Conservation (phyloP, 2,329 filamentous ascomycete genomes). For the Gremmenia infestans region DNA sequence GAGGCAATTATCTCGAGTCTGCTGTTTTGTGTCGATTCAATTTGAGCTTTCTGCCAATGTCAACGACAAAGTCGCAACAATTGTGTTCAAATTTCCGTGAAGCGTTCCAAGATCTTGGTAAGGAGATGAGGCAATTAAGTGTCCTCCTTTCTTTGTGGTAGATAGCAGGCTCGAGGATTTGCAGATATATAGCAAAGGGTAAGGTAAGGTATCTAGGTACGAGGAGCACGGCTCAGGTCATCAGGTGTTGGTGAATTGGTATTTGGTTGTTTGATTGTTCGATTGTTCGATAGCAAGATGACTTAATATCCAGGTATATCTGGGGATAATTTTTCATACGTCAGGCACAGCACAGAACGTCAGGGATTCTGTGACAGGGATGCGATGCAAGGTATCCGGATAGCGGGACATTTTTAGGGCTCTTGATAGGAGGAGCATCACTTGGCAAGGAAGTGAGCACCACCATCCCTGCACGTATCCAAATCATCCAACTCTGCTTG, state of each 20-base stretch:
- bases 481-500: no score
- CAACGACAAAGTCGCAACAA: no score
- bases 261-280: neutral
- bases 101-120: neutral
- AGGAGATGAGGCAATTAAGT: neutral
- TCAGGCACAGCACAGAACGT: conserved; percentile 5
- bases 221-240: conserved; percentile 9
- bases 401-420: conserved; percentile 8
- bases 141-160: neutral
- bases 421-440: neutral
- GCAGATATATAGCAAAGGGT: neutral
- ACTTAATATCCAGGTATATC: conserved; percentile 7
- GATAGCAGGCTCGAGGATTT: neutral
- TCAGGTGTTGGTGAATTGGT: conserved; percentile 4
- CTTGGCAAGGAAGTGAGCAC: neutral
- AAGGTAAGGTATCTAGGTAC: neutral
- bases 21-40: no score
- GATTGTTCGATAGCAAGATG: conserved; percentile 1
- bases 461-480: neutral
- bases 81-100: neutral
- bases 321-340: conserved; percentile 13
- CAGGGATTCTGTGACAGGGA: conserved; percentile 9
- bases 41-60: no score
- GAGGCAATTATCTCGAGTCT: no score
- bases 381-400: conserved; percentile 9